A percentile compares a stretch with the other conserved stretches of the same genome.
Conservation (phyloP, 2,329 filamentous ascomycete species). For the Aspergillus sp. region DNA sequence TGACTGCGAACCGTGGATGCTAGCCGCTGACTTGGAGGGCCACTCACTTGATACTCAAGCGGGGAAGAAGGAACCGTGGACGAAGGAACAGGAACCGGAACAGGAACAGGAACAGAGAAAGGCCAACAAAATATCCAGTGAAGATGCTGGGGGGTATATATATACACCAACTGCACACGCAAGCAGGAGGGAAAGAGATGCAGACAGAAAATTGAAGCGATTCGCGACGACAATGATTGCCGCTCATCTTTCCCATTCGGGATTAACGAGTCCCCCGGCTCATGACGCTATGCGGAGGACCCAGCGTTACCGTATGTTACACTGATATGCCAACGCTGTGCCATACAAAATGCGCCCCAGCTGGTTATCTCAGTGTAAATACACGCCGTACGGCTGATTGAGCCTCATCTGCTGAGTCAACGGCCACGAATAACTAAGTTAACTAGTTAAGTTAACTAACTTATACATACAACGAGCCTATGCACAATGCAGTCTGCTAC, state of each 20-base stretch:
- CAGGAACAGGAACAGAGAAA: neutral
- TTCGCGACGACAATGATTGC: neutral
- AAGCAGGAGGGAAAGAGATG: neutral
- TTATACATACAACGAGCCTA: too few species aligned
- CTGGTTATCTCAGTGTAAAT: neutral
- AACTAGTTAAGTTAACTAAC: too few species aligned
- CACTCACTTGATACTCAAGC: conserved; percentile 13
- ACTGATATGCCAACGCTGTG: neutral
- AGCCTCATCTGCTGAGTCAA: too few species aligned
- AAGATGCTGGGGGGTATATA: neutral
- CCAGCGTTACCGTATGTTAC: conserved; percentile 2
- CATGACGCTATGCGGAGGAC: conserved; percentile 1
- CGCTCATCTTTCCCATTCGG: neutral
- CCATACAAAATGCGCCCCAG: neutral
- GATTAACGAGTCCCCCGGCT: neutral
- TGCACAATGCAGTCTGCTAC: too few species aligned
- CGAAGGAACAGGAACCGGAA: neutral
- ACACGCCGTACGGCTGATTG: too few species aligned
- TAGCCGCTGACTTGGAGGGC: conserved; percentile 29
- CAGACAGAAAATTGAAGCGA: neutral
- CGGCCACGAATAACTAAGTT: too few species aligned
- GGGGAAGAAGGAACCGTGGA: conserved; percentile 15
- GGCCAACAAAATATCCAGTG: neutral
- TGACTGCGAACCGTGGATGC: conserved; percentile 27
- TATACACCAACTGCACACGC: neutral